Evolutionary conservation across 2,329 filamentous ascomycete genomes (phyloP).

Genomic region (Fonsecaea multimorphosa): DNA sequence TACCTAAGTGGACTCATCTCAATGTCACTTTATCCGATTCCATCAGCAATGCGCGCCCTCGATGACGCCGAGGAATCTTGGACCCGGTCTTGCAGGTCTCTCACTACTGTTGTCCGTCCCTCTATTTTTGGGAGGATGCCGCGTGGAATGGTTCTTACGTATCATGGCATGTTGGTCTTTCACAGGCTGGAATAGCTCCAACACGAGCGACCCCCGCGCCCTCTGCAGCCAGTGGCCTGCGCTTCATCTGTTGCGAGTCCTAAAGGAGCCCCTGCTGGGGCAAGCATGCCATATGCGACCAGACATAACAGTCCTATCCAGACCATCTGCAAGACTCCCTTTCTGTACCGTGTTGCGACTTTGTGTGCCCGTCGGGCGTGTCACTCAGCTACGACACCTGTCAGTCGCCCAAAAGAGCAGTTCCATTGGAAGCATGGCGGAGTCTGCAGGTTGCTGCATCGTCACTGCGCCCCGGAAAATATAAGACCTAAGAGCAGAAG

Average conservation of each 20-base stretch:
- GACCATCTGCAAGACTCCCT: not conserved
- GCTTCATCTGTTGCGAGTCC: not conserved
- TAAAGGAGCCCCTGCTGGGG: not conserved
- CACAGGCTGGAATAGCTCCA: not conserved
- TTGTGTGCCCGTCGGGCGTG: not conserved
- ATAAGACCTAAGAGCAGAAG: constrained; percentile 2
- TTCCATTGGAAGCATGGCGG: not conserved
- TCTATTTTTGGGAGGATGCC: not conserved
- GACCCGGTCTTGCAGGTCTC: not conserved
- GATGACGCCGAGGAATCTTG: not conserved
- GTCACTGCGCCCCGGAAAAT: not conserved
- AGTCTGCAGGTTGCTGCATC: not conserved
- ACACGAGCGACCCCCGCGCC: not conserved
- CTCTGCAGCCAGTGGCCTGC: not conserved
- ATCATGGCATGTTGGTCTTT: not conserved
- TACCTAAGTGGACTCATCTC: not conserved
- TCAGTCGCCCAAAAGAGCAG: constrained; percentile 5
- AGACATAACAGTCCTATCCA: not conserved
- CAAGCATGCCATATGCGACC: not conserved
- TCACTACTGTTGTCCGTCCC: not conserved
- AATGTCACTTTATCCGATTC: not conserved
- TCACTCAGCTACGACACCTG: not conserved
- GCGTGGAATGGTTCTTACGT: not conserved
- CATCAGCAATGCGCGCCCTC: not conserved
- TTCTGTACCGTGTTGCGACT: not conserved